These are phyloP conservation scores for Penicillium occitanis DNA, from an alignment of 2,329 filamentous ascomycete genomes.

Conservation along the genomic window DNA sequence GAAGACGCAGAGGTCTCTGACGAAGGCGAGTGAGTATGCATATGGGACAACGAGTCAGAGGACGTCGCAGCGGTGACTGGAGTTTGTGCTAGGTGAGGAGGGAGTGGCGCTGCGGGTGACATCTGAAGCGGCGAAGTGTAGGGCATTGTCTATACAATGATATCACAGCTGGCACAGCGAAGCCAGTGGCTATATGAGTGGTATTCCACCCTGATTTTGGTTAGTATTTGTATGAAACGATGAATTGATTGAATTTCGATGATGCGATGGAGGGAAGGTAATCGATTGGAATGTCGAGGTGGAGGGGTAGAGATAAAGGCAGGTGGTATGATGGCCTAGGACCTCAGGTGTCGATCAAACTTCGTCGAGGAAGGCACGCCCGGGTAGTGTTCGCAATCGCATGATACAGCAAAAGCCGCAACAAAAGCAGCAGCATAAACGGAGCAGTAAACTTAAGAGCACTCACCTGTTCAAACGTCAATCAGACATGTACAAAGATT, in stretches of 20 bases:
- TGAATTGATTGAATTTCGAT: neutral
- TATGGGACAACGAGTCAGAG: neutral
- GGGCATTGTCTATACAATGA: slow-evolving; percentile 18
- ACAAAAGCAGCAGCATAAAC: neutral
- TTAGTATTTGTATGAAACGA: neutral
- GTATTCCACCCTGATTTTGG: neutral
- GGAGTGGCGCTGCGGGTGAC: slow-evolving; percentile 12
- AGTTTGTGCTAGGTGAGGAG: neutral
- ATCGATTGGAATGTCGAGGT: neutral
- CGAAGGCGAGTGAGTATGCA: slow-evolving; percentile 13
- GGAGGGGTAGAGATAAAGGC: neutral
- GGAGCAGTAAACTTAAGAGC: neutral
- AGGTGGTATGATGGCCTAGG: slow-evolving; percentile 4
- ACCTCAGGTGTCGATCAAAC: neutral
- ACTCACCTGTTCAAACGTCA: slow-evolving; percentile 14
- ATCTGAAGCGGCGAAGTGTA: slow-evolving; percentile 20
- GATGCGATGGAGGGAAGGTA: neutral
- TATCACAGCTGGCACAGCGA: neutral
- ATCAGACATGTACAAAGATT: slow-evolving; percentile 16
- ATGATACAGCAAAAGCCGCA: neutral
- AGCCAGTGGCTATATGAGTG: slow-evolving; percentile 1
- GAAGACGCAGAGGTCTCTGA: slow-evolving; percentile 9
- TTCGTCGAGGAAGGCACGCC: neutral
- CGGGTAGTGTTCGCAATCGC: neutral
- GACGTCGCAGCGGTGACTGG: neutral